Evolutionary conservation across 345 rosid species (phyloP).

Genomic region (Cardamine resedifolia): DNA sequence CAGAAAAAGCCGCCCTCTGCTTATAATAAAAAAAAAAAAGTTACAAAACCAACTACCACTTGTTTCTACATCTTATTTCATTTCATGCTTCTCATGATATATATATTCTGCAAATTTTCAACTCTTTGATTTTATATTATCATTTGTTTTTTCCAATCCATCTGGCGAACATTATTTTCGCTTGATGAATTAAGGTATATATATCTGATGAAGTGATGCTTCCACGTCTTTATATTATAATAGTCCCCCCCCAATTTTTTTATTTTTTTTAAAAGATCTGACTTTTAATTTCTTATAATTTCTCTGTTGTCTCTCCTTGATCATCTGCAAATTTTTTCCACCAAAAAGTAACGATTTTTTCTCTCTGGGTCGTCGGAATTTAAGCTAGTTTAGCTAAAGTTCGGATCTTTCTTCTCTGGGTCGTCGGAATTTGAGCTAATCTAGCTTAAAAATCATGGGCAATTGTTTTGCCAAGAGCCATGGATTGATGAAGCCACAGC

Average conservation of each 20-base stretch:
- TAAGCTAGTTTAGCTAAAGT: slow-evolving; percentile 20
- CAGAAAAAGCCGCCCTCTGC: slow-evolving; percentile 15
- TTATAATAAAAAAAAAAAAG: background rate
- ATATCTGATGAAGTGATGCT: slow-evolving; percentile 38
- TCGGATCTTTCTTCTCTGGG: slow-evolving; percentile 23
- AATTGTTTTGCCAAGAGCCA: slow-evolving; percentile 51
- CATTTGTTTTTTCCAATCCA: background rate
- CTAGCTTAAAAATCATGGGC: slow-evolving; percentile 48
- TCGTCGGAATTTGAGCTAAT: background rate
- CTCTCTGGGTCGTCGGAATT: slow-evolving; percentile 17
- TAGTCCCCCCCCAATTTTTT: background rate
- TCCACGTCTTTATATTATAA: slow-evolving; percentile 36
- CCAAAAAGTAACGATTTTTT: slow-evolving; percentile 12
- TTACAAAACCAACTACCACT: slow-evolving; percentile 3
- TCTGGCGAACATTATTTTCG: slow-evolving; percentile 31
- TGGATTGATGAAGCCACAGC: slow-evolving; percentile 31
- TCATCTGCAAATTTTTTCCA: slow-evolving; percentile 6
- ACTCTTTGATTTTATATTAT: background rate
- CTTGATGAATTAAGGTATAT: slow-evolving; percentile 26
- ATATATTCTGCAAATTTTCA: slow-evolving; percentile 17
- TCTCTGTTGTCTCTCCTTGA: slow-evolving; percentile 12
- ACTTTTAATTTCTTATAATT: slow-evolving; percentile 18
- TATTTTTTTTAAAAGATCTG: background rate
- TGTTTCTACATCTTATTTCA: background rate
- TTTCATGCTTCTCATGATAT: slow-evolving; percentile 37